Evolutionary conservation across 2,329 filamentous ascomycete species (phyloP).

Genomic region (Fusarium subtropicale): DNA sequence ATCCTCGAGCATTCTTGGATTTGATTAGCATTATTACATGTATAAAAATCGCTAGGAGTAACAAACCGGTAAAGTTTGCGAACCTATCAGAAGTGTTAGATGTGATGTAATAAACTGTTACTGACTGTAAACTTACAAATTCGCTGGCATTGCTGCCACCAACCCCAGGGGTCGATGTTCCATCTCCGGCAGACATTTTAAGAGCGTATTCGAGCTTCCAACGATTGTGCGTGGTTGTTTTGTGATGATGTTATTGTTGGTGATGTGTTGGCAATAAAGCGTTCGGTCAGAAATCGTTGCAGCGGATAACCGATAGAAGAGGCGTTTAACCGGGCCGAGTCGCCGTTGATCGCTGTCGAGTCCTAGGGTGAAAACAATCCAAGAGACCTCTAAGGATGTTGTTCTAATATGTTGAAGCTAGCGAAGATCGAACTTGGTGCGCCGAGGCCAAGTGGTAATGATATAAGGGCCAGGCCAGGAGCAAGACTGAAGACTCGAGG

Average conservation of each 20-base stretch:
- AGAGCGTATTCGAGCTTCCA: slow-evolving; percentile 6
- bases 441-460: slow-evolving; percentile 24
- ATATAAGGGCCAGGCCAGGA: slow-evolving; percentile 12
- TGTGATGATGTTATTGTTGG: slow-evolving; percentile 3
- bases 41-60: not conserved
- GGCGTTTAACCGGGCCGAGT: slow-evolving; percentile 37
- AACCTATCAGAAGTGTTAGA: slow-evolving; percentile 70
- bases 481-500: slow-evolving; percentile 24
- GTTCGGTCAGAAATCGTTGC: slow-evolving; percentile 25
- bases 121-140: slow-evolving; percentile 75
- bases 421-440: slow-evolving; percentile 10
- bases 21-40: slow-evolving; percentile 26
- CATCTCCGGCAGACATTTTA: slow-evolving; percentile 53
- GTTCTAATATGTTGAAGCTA: not conserved
- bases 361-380: slow-evolving; percentile 8
- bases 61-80: slow-evolving; percentile 95
- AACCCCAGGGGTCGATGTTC: slow-evolving; percentile 50
- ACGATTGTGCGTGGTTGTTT: slow-evolving; percentile 7
- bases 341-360: slow-evolving; percentile 19
- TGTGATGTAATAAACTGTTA: not conserved
- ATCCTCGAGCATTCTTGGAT: slow-evolving; percentile 85
- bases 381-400: not conserved
- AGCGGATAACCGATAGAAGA: slow-evolving; percentile 24
- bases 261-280: slow-evolving; percentile 8
- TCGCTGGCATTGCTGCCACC: slow-evolving; percentile 88